Evolutionary conservation across 352 stramenopile genomes (phyloP), one percentile per base, ranked within the genome.

Genomic region (Globisporangium acanthophoron): DNA sequence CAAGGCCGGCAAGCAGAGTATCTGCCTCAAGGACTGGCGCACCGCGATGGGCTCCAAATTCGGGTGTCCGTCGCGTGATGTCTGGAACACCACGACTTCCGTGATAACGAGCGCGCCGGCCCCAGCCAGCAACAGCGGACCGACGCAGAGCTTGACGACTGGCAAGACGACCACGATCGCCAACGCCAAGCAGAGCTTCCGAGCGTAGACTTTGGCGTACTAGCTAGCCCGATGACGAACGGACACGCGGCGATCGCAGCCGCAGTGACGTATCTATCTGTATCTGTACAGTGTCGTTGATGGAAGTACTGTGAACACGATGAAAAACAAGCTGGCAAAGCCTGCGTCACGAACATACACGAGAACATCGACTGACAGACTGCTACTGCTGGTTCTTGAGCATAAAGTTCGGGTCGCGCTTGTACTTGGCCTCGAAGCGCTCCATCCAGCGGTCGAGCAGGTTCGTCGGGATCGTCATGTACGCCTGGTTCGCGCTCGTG

Each of bases 391-490:
- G 61, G 50, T 65, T 80, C 61, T 97, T 97, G 64, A 97, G 80
- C 70, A 96, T 96, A 52, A 97, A 97, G 63, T 97, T 97, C 13
- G 90, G 88, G 66, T 97, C 88, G 13, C 88, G 65, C 55, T 80
- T 67, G 39, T 92, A 92, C 64, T 94, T 96, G 33, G 67, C 57
- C 66, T 97, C 90, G 62, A 97, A 97, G 52, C 90, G 78, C 66
- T 90, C 73, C 70, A 96, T 92, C 90, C 90, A 97, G 61, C 73
- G 78, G 64, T 97, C 90, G 67, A 97, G 87, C 43, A 97, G 69
- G 70, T 97, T 96, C 4, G 79, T 92, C 11, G 90, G 90, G 29
- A 97, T 91, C 1, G 86, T 78, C 85, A 97, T 96, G 63, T 85
- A 85, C 29, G 75, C 76, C 31, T 80, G 79, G 53, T 64, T 78